A percentile compares a stretch with the other conserved stretches of the same genome.
These are phyloP conservation scores for Coemansia interrupta DNA, from an alignment of 192 early-diverging fungal species.

Conservation along the genomic window DNA sequence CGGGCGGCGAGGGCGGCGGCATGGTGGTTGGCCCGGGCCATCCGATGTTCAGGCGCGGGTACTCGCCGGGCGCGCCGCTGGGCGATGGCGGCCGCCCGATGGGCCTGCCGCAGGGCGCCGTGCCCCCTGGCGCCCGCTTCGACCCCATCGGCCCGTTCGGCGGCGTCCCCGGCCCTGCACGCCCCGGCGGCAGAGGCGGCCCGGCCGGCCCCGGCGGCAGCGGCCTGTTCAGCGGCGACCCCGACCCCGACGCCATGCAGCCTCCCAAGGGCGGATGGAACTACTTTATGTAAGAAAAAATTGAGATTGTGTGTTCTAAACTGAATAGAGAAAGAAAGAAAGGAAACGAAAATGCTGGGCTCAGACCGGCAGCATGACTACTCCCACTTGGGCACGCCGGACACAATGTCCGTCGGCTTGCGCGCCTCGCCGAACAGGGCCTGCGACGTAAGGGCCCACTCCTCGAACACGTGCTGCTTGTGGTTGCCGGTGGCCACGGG, in stretches of 20 bases:
- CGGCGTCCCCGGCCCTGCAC: conserved; percentile 12
- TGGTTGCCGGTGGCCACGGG: conserved; percentile 91
- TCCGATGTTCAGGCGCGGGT: conserved; percentile 74
- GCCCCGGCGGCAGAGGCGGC: conserved; percentile 12
- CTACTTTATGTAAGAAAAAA: conserved; percentile 17
- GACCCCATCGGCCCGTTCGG: conserved; percentile 88
- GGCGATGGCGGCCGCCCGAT: conserved; percentile 64
- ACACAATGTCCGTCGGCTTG: conserved; percentile 64
- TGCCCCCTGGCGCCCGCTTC: conserved; percentile 85
- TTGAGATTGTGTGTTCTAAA: background rate
- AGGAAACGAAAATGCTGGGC: background rate
- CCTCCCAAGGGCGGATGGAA: conserved; percentile 39
- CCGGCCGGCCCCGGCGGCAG: conserved; percentile 12
- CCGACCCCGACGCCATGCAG: conserved; percentile 26
- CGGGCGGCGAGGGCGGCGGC: conserved; percentile 61
- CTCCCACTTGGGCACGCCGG: conserved; percentile 70
- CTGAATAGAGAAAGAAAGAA: background rate
- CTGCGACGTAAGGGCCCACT: conserved; percentile 66
- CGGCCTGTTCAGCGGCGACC: conserved; percentile 37
- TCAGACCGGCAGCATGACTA: too few relatives aligned
- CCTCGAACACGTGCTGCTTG: conserved; percentile 88
- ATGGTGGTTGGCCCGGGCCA: conserved; percentile 87
- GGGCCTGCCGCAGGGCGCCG: conserved; percentile 64
- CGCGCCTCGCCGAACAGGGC: conserved; percentile 69
- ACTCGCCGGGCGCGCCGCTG: conserved; percentile 40